Base-by-base conservation (phyloP, 2,329 filamentous ascomycete species). In the Fusarium newnesense region DNA sequence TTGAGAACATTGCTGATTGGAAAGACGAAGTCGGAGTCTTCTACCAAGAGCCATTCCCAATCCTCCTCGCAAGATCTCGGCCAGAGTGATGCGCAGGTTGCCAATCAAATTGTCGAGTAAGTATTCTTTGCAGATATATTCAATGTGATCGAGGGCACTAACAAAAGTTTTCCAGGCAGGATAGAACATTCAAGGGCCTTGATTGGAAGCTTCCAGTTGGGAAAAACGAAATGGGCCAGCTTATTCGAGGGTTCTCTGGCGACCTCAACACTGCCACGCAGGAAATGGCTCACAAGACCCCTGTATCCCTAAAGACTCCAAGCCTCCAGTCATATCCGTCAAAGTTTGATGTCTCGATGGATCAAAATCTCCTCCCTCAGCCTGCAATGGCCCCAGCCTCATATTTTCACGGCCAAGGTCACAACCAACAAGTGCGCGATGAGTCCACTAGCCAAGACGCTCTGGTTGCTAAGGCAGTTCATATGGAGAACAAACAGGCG, bases 261-360 rank as follows among this genome's bases (percentile, higher is more conserved):
- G 40, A 36, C n/a, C 37, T 54, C 3, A 63, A 39, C 12, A 43
- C 59, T 12, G 15, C 44, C 7, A 36, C 13, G 5, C 21, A 53
- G 11, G 40, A n/a, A 28, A 11, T 18, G 24, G 18, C 10, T n/a
- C 24, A 36, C 11, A 26, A 34, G 18, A 21, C 34, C 5, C 16
- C 12, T 16, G 34, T 28, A 9, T 15, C 39, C 8, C 28, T 40
- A 15, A 26, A 10, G 30, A 37, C 34, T 28, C 24, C 26, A 32
- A 70, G 46, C 32, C 62, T 46, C 60, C 67, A 52, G 42, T 40
- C 34, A 50, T 72, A 47, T 52, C 69, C n/a, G 28, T 68, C 19
- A 42, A 43, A 47, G n/a, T 30, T 56, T 42, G 81, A 80, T 4
- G 82, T 87, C 34, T 83, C 81, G 21, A 60, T 54, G 58, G 47